Conservation (phyloP, 106 monocot species). For the Agapanthus africanus region DNA sequence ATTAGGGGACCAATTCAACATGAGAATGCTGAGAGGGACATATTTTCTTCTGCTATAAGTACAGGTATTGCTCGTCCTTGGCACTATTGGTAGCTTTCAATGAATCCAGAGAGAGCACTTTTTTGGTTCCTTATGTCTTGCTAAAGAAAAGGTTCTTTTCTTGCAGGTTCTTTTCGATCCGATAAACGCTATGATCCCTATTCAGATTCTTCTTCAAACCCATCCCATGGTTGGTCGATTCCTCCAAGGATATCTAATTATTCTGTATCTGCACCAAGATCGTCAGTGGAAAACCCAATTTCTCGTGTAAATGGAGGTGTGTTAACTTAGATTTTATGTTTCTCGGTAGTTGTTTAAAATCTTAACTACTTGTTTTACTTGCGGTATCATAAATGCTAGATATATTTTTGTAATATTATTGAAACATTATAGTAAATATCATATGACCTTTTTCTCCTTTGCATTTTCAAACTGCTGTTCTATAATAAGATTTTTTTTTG, state of each 20-base stretch:
- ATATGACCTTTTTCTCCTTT: neutral
- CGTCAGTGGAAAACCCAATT: constrained; percentile 33
- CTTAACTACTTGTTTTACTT: too few relatives aligned
- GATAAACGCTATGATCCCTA: constrained; percentile 39
- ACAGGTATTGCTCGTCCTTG: constrained; percentile 20
- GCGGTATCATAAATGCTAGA: neutral
- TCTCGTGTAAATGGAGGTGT: constrained; percentile 57
- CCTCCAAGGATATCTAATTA: constrained; percentile 53
- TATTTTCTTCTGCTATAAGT: constrained; percentile 36
- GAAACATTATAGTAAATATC: neutral
- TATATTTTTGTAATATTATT: neutral
- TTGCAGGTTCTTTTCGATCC: constrained; percentile 18
- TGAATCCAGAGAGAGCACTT: neutral
- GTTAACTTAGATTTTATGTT: neutral
- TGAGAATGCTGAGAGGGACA: constrained; percentile 39
- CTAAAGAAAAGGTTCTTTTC: neutral
- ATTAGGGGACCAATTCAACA: constrained; percentile 20
- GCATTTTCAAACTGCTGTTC: neutral
- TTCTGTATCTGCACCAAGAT: constrained; percentile 27
- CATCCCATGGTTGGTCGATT: constrained; percentile 48
- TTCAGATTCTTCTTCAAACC: constrained; percentile 32
- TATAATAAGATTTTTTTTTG: neutral
- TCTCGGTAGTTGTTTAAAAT: neutral
- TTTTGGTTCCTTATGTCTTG: neutral
- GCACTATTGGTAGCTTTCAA: neutral